A percentile compares a stretch with the other conserved stretches of the same genome.
These are phyloP conservation scores for Protomyces arabidopsidicola DNA, from an alignment of 1,139 yeast species.

Conservation along the genomic window DNA sequence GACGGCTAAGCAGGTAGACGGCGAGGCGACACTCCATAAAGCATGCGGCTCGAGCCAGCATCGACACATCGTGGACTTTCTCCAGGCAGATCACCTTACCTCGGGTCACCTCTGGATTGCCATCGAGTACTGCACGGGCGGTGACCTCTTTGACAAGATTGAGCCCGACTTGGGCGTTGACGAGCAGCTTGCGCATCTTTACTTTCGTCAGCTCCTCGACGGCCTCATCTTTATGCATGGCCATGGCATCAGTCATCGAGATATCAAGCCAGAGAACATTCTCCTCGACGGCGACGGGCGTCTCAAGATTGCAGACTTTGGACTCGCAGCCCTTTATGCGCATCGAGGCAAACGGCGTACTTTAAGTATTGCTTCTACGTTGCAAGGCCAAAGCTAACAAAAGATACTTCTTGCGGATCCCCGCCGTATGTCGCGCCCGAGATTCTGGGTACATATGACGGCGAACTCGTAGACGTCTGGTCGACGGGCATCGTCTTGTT, in stretches of 20 bases:
- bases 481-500: conserved; percentile 59
- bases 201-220: conserved; percentile 57
- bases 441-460: conserved; percentile 43
- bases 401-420: conserved; percentile 48
- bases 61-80: conserved; percentile 53
- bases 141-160: conserved; percentile 67
- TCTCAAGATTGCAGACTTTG: conserved; percentile 63
- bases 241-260: conserved; percentile 72
- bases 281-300: conserved; percentile 64
- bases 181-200: conserved; percentile 61
- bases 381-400: neutral
- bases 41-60: conserved; percentile 49
- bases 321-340: conserved; percentile 58
- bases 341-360: conserved; percentile 45
- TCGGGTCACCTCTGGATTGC: conserved; percentile 47
- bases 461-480: conserved; percentile 57
- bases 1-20: conserved; percentile 46
- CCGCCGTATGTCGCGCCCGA: conserved; percentile 75
- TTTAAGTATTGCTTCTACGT: conserved; percentile 4
- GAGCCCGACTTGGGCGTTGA: conserved; percentile 66
- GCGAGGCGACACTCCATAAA: conserved; percentile 54
- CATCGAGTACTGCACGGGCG: conserved; percentile 63
- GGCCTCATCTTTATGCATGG: conserved; percentile 59
- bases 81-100: conserved; percentile 47
- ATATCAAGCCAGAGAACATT: conserved; percentile 87